phyloP scores from a whole-genome alignment of 257 asterid species.

The Nyctanthes arbortristis region DNA sequence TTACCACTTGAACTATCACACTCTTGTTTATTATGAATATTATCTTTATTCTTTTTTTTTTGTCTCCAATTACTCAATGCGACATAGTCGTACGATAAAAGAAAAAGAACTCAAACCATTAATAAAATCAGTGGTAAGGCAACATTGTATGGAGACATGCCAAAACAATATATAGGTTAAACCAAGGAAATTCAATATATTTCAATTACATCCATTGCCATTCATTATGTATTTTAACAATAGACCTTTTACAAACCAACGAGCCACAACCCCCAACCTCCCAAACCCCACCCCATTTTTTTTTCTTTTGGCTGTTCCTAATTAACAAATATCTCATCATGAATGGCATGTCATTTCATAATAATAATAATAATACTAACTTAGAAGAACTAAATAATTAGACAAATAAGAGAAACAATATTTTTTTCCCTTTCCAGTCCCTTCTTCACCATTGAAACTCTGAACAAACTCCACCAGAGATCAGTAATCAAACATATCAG shows the following conservation, averaged over 20 bases:
- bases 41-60: no score
- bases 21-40: no score
- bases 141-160: neutral
- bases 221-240: no score
- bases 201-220: slow-evolving; percentile 12
- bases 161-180: neutral
- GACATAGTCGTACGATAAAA: no score
- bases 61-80: no score
- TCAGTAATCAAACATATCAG: slow-evolving; percentile 64
- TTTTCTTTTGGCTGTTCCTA: slow-evolving; percentile 3
- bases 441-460: neutral
- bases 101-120: no score
- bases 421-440: neutral
- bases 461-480: slow-evolving; percentile 4
- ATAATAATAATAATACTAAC: slow-evolving; percentile 8
- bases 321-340: slow-evolving; percentile 4
- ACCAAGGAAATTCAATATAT: no score
- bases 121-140: no score
- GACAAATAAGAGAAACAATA: neutral
- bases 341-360: neutral
- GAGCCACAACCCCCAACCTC: slow-evolving; percentile 16
- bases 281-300: no score
- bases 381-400: slow-evolving; percentile 12
- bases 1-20: no score
- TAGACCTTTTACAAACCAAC: slow-evolving; percentile 19